These are phyloP conservation scores for Backusella australiensis DNA, from an alignment of 192 early-diverging fungal genomes.

Conservation along the genomic window DNA sequence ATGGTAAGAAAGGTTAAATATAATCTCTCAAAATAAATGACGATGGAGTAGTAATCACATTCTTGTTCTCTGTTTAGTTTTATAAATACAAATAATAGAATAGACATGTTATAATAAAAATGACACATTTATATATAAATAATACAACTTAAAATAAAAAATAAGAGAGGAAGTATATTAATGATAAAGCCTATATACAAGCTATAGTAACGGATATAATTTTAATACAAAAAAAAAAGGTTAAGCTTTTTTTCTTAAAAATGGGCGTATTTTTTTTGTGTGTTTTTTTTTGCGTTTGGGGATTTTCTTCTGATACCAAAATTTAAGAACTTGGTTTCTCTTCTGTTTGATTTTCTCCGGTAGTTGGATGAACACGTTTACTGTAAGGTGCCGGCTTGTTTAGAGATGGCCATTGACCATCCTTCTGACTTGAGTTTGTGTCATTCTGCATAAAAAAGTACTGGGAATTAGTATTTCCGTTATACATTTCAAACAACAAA, in stretches of 20 bases:
- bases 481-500: background rate
- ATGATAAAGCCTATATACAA: constrained; percentile 1
- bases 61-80: background rate
- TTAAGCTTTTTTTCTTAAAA: background rate
- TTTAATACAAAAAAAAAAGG: constrained; percentile 7
- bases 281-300: background rate
- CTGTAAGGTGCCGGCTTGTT: background rate
- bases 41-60: constrained; percentile 7
- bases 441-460: background rate
- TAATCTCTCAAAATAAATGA: constrained; percentile 3
- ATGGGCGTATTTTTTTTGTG: background rate
- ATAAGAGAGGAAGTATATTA: background rate
- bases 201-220: constrained; percentile 5
- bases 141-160: background rate
- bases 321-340: background rate
- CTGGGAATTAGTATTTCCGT: background rate
- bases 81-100: background rate
- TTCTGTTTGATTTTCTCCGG: background rate
- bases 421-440: background rate
- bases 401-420: background rate
- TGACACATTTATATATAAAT: constrained; percentile 7
- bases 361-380: constrained; percentile 5
- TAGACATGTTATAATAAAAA: background rate
- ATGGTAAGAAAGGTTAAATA: background rate
- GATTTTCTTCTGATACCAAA: background rate